phyloP scores from a whole-genome alignment of 2,329 filamentous ascomycete species.

The Colletotrichum ledebouriae region DNA sequence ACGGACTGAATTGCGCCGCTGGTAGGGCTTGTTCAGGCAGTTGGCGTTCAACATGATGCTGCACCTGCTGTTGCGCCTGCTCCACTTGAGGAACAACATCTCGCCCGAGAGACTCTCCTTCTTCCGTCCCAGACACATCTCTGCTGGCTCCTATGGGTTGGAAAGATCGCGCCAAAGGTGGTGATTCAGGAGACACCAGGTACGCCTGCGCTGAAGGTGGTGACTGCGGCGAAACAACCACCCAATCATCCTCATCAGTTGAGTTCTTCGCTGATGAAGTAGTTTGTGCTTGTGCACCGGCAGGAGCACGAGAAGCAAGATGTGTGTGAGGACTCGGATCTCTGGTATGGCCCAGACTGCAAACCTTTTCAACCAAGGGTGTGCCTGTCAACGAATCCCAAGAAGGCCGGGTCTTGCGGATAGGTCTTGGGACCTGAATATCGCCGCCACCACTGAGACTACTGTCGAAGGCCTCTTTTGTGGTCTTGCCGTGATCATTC shows the following conservation, averaged over 20 bases:
- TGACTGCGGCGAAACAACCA: slow-evolving; percentile 48
- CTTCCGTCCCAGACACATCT: slow-evolving; percentile 2
- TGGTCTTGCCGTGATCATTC: slow-evolving; percentile 9
- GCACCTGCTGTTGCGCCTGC: neutral
- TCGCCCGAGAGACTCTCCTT: neutral
- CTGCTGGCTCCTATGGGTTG: slow-evolving; percentile 22
- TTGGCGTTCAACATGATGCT: slow-evolving; percentile 41
- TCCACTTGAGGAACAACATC: neutral
- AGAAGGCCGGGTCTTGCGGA: slow-evolving; percentile 52
- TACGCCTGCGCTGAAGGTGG: slow-evolving; percentile 45
- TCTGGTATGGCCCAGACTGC: slow-evolving; percentile 47
- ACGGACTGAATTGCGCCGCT: no score
- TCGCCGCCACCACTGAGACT: slow-evolving; percentile 31
- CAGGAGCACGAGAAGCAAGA: slow-evolving; percentile 5
- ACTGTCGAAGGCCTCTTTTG: slow-evolving; percentile 37
- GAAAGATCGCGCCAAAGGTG: slow-evolving; percentile 9
- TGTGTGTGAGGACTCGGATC: slow-evolving; percentile 27
- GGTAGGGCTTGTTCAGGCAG: no score
- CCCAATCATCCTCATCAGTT: slow-evolving; percentile 49
- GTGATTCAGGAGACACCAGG: slow-evolving; percentile 45
- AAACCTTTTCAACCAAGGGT: slow-evolving; percentile 55
- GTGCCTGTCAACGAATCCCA: slow-evolving; percentile 53
- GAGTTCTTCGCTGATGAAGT: slow-evolving; percentile 1
- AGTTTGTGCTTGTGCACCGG: slow-evolving; percentile 1
- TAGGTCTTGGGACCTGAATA: slow-evolving; percentile 48